Base-by-base conservation (phyloP, 2,329 filamentous ascomycete genomes). In the Macroventuria anomochaeta region DNA sequence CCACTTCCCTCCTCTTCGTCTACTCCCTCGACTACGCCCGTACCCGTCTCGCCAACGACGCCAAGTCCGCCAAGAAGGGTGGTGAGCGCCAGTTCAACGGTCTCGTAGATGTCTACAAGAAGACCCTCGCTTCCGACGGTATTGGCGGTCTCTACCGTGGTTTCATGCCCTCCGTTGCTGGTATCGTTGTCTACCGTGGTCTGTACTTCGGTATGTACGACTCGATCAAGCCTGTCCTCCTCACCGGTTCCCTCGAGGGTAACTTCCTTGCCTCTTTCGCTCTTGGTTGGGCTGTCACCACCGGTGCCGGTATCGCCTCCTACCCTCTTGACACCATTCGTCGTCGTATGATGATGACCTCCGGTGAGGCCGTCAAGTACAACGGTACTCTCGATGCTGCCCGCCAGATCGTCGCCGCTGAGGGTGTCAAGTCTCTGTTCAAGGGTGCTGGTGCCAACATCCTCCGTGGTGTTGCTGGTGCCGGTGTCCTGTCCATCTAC, bases 391-490 rank as follows among this genome's bases (percentile, higher is more conserved):
- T 97, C 75, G 95, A 99, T 83, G 95, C 95, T 78, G 93, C 88
- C 82, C 86, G 85, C 82, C 91, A 97, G 88, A 99, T 99, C 78
- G 80, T 77, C 76, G 93, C 93, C 84, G 91, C 90, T 84, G 95
- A 97, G 87, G 95, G 95, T 87, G 84, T 96, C 83, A 90, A 87
- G 85, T 99, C 95, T 76, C 93, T 99, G 83, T 99, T 99, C 93
- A 99, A 99, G 91, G 95, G 95, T 93, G 95, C 95, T 79, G 95
- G 95, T 91, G 95, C 95, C 88, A 99, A 99, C 91, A 99, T 99
- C 79, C 95, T 99, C 85, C 95, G 95, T 96, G 96, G 95, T 97
- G 95, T 99, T 78, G 95, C 95, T 78, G 96, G 95, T 91, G 95
- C 95, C 85, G 95, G 95, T 99, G 95, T 99, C 79, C 87, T 99